Percentiles rank a stretch among this genome's conserved stretches.
phyloP scores from a whole-genome alignment of 2,329 filamentous ascomycete species.

The Cucurbitaria berberidis region DNA sequence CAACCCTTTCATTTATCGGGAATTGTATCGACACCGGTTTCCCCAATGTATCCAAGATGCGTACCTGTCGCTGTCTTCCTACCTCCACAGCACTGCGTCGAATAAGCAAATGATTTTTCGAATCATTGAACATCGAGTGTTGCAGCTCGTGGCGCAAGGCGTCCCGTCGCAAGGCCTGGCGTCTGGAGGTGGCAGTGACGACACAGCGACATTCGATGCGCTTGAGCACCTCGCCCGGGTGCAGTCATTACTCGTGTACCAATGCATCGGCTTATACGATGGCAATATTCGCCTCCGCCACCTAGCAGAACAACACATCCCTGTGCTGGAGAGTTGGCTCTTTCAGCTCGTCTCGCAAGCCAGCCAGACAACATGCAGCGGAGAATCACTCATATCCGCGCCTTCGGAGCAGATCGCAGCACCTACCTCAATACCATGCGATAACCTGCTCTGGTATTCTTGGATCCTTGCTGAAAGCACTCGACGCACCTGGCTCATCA shows the following conservation, averaged over 20 bases:
- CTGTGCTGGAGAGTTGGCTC: conserved; percentile 3
- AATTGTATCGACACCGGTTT: background rate
- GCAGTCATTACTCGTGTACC: conserved; percentile 3
- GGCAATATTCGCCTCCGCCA: background rate
- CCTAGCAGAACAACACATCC: background rate
- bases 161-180: background rate
- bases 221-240: background rate
- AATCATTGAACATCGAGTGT: background rate
- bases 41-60: conserved; percentile 1
- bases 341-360: background rate
- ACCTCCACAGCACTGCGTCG: background rate
- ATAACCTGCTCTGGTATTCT: conserved; percentile 3
- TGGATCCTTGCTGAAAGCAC: conserved; percentile 6
- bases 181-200: background rate
- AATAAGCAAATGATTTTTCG: background rate
- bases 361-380: background rate
- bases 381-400: background rate
- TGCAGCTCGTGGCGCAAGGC: background rate
- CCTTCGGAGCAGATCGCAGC: background rate
- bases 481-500: conserved; percentile 3
- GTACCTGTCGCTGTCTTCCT: conserved; percentile 1
- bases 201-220: background rate
- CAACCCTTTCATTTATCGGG: conserved; percentile 2
- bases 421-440: background rate
- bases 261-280: conserved; percentile 1